Evolutionary conservation across 2,329 filamentous ascomycete genomes (phyloP).

Genomic region (Ophiocordyceps camponoti-saundersi): DNA sequence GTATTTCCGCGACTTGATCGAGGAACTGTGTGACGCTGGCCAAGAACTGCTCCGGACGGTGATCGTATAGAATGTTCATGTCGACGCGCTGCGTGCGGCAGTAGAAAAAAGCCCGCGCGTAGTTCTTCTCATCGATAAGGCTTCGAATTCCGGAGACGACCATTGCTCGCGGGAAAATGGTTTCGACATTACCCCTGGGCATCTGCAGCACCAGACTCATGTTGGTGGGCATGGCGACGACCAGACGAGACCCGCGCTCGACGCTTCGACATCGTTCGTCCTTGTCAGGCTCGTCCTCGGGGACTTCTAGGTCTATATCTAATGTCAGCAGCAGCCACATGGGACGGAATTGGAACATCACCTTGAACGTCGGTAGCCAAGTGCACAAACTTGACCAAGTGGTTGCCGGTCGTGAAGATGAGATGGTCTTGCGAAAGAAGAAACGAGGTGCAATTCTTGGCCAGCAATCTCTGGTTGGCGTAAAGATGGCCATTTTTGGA

Average conservation of each 20-base stretch:
- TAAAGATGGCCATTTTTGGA: conserved; percentile 64
- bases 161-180: conserved; percentile 81
- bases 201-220: conserved; percentile 84
- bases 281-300: conserved; percentile 72
- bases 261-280: conserved; percentile 88
- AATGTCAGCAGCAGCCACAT: conserved; percentile 6
- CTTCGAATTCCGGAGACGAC: conserved; percentile 79
- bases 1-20: conserved; percentile 64
- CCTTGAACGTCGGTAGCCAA: conserved; percentile 44
- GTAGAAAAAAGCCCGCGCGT: conserved; percentile 66
- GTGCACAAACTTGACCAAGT: conserved; percentile 89
- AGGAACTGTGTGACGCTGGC: conserved; percentile 59
- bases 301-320: conserved; percentile 57
- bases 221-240: conserved; percentile 77
- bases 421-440: conserved; percentile 66
- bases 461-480: conserved; percentile 55
- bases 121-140: conserved; percentile 65
- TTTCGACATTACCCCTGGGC: conserved; percentile 90
- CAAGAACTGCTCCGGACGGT: conserved; percentile 76
- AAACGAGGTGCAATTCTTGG: conserved; percentile 87
- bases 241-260: conserved; percentile 71
- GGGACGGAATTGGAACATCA: conserved; percentile 14
- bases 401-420: conserved; percentile 81
- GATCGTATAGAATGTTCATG: conserved; percentile 93
- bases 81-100: conserved; percentile 90